Conservation (phyloP, 2,329 filamentous ascomycete species). For the Cladosporium sp. region DNA sequence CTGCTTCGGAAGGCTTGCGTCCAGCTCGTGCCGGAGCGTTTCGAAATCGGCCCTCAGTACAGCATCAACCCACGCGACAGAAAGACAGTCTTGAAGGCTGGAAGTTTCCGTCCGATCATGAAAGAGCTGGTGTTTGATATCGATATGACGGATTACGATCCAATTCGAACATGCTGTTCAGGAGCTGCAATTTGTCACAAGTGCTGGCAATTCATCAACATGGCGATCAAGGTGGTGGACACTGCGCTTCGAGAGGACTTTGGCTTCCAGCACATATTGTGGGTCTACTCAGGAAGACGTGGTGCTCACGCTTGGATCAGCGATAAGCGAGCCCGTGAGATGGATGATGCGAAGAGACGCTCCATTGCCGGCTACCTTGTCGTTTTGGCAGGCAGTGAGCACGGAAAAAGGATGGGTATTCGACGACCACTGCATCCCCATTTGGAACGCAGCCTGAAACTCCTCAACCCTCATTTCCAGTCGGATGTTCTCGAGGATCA, state of each 20-base stretch:
- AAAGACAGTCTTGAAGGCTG: conserved; percentile 78
- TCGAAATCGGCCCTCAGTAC: conserved; percentile 98
- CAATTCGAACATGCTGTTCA: conserved; percentile 90
- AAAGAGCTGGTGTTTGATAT: conserved; percentile 99
- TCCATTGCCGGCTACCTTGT: conserved; percentile 90
- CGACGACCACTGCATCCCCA: conserved; percentile 88
- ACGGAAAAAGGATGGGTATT: conserved; percentile 85
- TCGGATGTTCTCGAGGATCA: conserved; percentile 79
- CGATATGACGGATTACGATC: conserved; percentile 98
- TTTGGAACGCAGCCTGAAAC: conserved; percentile 78
- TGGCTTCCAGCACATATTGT: conserved; percentile 94
- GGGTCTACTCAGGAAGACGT: conserved; percentile 96
- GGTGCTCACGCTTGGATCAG: conserved; percentile 98
- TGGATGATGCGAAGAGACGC: conserved; percentile 83
- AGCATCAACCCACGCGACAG: conserved; percentile 90
- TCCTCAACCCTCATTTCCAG: conserved; percentile 82
- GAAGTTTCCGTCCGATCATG: conserved; percentile 79
- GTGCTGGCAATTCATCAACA: conserved; percentile 97
- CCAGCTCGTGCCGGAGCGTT: conserved; percentile 83
- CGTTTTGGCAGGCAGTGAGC: conserved; percentile 80
- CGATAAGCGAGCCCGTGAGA: conserved; percentile 77
- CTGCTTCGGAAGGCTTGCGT: conserved; percentile 88
- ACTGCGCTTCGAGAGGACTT: conserved; percentile 88
- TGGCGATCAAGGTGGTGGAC: conserved; percentile 95
- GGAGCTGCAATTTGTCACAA: conserved; percentile 91